A percentile compares a stretch with the other conserved stretches of the same genome.
Conservation (phyloP, 1,139 yeast genomes). For the Spathaspora jeffriesii region DNA sequence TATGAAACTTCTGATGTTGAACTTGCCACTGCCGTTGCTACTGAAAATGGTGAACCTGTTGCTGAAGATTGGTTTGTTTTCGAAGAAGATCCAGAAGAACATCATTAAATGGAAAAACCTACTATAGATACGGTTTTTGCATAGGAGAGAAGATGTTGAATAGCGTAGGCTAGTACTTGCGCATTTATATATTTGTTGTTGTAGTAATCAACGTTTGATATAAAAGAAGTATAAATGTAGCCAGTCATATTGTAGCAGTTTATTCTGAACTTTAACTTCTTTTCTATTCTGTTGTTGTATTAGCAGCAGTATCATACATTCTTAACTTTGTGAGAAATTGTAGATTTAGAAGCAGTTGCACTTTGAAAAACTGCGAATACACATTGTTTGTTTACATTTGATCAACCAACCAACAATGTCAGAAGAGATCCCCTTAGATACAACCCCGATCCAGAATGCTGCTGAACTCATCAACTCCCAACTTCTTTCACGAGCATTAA, state of each 20-base stretch:
- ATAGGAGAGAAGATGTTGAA: background rate
- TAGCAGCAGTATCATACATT: too few relatives aligned
- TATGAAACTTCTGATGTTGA: slow-evolving; percentile 81
- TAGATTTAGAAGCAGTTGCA: too few relatives aligned
- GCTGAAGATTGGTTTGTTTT: slow-evolving; percentile 85
- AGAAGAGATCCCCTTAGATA: background rate
- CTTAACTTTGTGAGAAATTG: too few relatives aligned
- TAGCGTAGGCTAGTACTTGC: background rate
- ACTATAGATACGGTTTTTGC: background rate
- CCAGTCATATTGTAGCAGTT: background rate
- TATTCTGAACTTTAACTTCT: too few relatives aligned
- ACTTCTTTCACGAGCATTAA: slow-evolving; percentile 38
- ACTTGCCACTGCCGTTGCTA: slow-evolving; percentile 47
- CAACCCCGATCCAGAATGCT: slow-evolving; percentile 16
- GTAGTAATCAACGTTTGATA: background rate
- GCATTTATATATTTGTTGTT: background rate
- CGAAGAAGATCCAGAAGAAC: slow-evolving; percentile 72
- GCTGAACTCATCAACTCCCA: slow-evolving; percentile 38
- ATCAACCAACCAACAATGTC: background rate
- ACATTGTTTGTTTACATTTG: background rate
- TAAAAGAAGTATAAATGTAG: background rate
- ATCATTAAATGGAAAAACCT: slow-evolving; percentile 16
- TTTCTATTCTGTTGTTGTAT: too few relatives aligned
- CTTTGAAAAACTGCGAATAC: background rate
- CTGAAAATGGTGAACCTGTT: slow-evolving; percentile 43